Base-by-base conservation (phyloP, 2,329 filamentous ascomycete species). In the Chaetomiaceae sp. region DNA sequence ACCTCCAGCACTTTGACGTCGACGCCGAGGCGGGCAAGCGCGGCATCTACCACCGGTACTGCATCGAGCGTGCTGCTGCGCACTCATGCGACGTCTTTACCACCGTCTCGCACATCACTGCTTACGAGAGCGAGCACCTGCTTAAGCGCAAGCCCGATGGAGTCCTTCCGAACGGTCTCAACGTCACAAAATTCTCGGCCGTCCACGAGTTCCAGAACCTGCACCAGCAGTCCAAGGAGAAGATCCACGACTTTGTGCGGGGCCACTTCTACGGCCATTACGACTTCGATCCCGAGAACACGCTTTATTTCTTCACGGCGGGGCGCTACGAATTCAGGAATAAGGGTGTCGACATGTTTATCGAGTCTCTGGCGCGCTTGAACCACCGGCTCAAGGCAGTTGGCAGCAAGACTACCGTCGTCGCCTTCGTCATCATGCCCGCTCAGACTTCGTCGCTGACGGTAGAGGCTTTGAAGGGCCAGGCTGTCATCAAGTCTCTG, bases 261-360 rank as follows among this genome's bases (percentile, higher is more conserved):
- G 93, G 93, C 10, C 93, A 99, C 68, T 99, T 99, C 71, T 97
- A 97, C 66, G 93, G 93, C 10, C 91, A 97, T 72, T 95, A 96
- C 67, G 91, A 99, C 66, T 97, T 97, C 60, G 89, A 96, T 55
- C 84, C 90, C 13, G 91, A 97, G 54, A 96, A 97, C 70, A 99
- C 93, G 0, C 80, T 99, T 31, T 99, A 96, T 72, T 86, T 97
- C 72, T 99, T 99, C 76, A 99, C 91, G 3, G 87, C 93, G 6
- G 93, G 93, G 54, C 87, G 93, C 56, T 99, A 99, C 65, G 93
- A 99, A 70, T 99, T 92, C 78, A 79, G 93, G 58, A 99, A 99
- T 67, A 99, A 99, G 73, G 93, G 93, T 65, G 92, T 96, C 9
- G 93, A 99, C 70, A 97, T 99, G 93, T 99, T 97, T 70, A 95